Base-by-base conservation (phyloP, 2,329 filamentous ascomycete species). In the Fusarium kyushuense region DNA sequence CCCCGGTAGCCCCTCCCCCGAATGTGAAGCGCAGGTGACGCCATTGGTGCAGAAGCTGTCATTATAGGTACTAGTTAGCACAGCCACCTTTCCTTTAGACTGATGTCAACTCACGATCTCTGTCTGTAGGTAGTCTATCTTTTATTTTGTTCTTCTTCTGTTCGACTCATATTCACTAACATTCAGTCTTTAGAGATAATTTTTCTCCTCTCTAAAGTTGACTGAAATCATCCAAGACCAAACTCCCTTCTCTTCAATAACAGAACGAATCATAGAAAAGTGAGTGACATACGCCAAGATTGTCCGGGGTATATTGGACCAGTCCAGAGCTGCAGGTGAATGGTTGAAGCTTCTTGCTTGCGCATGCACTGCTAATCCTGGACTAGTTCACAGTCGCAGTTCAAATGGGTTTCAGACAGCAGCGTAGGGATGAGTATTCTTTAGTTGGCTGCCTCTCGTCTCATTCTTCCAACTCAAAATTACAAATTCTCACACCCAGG, bases 1-100 rank as follows among this genome's bases (percentile, higher is more conserved):
- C 47, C 65, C 65, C 32, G 53, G 56, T 69, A 61, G 65, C 66
- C 65, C 65, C 65, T 67, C 64, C 42, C 62, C 59, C 42, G 49
- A 56, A 30, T 47, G 43, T 60, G 32, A 53, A 66, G 57, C 47
- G 38, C 35, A 29, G 30, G 66, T 69, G 65, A 69, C 66, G 65
- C 65, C 65, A 68, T 68, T 69, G 53, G 65, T 41, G 54, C 46
- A 62, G 41, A 53, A 54, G 48, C 56, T 60, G 36, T 36, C 45
- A 29, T 56, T 51, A n/a, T 47, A 40, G 17, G 42, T 45, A n/a
- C n/a, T n/a, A n/a, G n/a, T n/a, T n/a, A 43, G 51, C 66, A 69
- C 65, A 69, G 66, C 66, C 66, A 61, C 65, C 29, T 48, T 47
- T 54, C 17, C 32, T 33, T 33, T 27, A 25, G 23, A 25, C 23